A percentile compares a stretch with the other conserved stretches of the same genome.
phyloP scores from a whole-genome alignment of 352 stramenopile species.

The Phytophthora pinifolia region DNA sequence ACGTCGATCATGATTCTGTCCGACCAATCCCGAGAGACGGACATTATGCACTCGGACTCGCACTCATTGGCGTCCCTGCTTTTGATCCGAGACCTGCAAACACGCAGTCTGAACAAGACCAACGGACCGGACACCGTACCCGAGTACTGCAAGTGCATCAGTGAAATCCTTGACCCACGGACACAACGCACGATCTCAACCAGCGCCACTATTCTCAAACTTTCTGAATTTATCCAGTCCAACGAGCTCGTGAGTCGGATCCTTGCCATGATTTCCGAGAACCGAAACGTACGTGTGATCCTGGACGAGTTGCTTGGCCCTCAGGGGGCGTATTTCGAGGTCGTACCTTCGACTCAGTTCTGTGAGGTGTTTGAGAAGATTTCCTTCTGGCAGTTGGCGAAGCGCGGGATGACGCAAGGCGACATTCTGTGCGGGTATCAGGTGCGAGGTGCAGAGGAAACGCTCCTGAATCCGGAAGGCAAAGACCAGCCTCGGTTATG shows the following conservation, averaged over 20 bases:
- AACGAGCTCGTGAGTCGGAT: constrained; percentile 88
- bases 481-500: constrained; percentile 55
- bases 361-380: constrained; percentile 50
- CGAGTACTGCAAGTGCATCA: constrained; percentile 74
- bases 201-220: constrained; percentile 64
- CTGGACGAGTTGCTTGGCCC: constrained; percentile 77
- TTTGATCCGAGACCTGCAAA: constrained; percentile 82
- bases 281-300: constrained; percentile 77
- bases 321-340: constrained; percentile 71
- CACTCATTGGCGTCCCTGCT: constrained; percentile 84
- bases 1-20: constrained; percentile 86
- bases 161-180: constrained; percentile 85
- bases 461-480: constrained; percentile 69
- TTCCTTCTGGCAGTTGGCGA: constrained; percentile 83
- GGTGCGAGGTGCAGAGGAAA: constrained; percentile 42
- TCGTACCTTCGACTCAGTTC: constrained; percentile 63
- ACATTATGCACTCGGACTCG: constrained; percentile 89
- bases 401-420: constrained; percentile 47
- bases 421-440: constrained; percentile 87
- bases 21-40: constrained; percentile 63
- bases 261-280: constrained; percentile 88
- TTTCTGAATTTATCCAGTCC: constrained; percentile 89
- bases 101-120: background rate
- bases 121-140: constrained; percentile 4
- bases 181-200: constrained; percentile 84